Evolutionary conservation across 148 eudicot genomes (phyloP), one percentile per base, ranked within the genome.

Genomic region (Vaccinium vitisidaea): DNA sequence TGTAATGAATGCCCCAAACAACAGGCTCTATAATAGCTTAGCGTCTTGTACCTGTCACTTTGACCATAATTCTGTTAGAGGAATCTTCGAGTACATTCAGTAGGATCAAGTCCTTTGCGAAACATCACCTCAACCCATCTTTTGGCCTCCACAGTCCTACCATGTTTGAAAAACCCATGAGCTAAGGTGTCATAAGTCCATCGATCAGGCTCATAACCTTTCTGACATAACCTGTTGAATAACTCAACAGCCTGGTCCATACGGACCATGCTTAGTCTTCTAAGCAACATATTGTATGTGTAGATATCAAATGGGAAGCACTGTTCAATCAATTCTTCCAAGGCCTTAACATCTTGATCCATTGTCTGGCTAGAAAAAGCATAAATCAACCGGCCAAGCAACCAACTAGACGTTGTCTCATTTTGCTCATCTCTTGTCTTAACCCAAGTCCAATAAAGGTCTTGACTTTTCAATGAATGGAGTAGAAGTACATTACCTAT

Each of bases 161-260:
- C 94, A 84, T 88, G 87, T 85, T 85, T 92, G 53, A 71, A 56
- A 65, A 92, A 90, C 58, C 94, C 95, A 83, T 84, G 89, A 25
- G 90, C 89, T 83, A 93, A 75, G 55, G 81, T 85, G 77, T 90
- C 92, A 85, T 94, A 95, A 74, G 94, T 94, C 97, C 94, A 94
- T 69, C 80, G 70, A 87, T 95, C 90, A 79, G 97, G 97, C 83
- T 87, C 80, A 86, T 89, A 89, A 54, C 97, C 98, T 83, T 85
- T 95, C 84, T 84, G 85, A 82, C 90, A 81, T 82, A 95, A 43
- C 87, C 83, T 87, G 13, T 87, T 54, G 82, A 94, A 88, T 23
- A 88, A 86, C 79, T 88, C 78, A 75, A 89, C 84, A 50, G 94
- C 97, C 84, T 70, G 87, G 81, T 94, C 92, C 48, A 92, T 90